These are phyloP conservation scores for Mediolabrus comicus DNA, from an alignment of 108 stramenopile species.

Conservation along the genomic window DNA sequence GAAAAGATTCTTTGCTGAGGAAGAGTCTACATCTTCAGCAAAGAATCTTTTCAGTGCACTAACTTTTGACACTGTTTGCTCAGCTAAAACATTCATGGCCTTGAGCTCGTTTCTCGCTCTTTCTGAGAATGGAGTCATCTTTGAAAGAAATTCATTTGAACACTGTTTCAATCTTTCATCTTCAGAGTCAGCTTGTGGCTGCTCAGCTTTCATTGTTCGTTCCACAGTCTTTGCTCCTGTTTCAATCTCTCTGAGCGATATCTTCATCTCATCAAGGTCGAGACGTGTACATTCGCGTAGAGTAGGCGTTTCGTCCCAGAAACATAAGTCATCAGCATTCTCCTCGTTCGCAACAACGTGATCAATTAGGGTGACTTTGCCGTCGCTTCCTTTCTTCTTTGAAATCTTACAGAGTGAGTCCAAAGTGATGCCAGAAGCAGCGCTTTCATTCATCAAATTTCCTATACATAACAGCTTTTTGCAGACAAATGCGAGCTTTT, in stretches of 20 bases:
- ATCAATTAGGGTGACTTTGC: constrained; percentile 48
- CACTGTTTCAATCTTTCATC: constrained; percentile 1
- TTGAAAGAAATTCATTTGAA: constrained; percentile 8
- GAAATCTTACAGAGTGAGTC: constrained; percentile 44
- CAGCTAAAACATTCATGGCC: constrained; percentile 10
- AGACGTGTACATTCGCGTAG: constrained; percentile 29
- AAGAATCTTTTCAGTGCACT: constrained; percentile 27
- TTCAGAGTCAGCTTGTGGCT: constrained; percentile 14
- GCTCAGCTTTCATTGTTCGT: constrained; percentile 25
- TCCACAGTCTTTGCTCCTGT: constrained; percentile 20
- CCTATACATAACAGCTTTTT: constrained; percentile 37
- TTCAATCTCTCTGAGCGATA: constrained; percentile 21
- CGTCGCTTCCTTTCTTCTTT: constrained; percentile 43
- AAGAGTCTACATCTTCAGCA: constrained; percentile 30
- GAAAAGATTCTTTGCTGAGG: constrained; percentile 29
- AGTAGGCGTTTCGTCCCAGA: constrained; percentile 23
- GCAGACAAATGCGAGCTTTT: constrained; percentile 26
- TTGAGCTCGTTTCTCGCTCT: constrained; percentile 7
- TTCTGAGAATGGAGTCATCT: constrained; percentile 24
- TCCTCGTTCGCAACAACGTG: constrained; percentile 18
- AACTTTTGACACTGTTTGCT: constrained; percentile 3
- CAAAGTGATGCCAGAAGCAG: constrained; percentile 40
- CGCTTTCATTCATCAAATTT: constrained; percentile 44
- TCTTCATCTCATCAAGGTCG: constrained; percentile 22
- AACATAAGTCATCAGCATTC: constrained; percentile 7